Percentiles rank a stretch among this genome's conserved stretches.
phyloP scores from a whole-genome alignment of 2,329 filamentous ascomycete species.

The Cladosporium sp. region DNA sequence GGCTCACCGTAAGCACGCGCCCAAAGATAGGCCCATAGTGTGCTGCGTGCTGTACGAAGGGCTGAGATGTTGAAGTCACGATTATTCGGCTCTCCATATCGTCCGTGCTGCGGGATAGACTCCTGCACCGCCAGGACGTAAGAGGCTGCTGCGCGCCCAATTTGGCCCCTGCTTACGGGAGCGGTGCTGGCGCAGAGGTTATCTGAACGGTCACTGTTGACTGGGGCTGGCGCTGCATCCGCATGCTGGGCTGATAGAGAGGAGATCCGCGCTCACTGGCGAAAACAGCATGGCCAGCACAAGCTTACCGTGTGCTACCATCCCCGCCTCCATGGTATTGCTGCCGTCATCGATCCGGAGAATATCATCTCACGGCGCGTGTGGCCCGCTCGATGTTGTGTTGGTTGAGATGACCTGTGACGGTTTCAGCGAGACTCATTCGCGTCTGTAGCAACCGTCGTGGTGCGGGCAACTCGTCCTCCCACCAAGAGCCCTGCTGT shows the following conservation, averaged over 20 bases:
- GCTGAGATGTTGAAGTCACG: slow-evolving; percentile 19
- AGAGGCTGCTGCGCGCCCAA: slow-evolving; percentile 10
- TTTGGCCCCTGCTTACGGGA: slow-evolving; percentile 14
- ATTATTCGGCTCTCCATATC: slow-evolving; percentile 26
- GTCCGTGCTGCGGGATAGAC: slow-evolving; percentile 16
- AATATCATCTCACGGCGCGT: background rate
- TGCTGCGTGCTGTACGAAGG: slow-evolving; percentile 17
- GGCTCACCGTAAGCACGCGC: slow-evolving; percentile 12
- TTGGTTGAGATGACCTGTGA: slow-evolving; percentile 10
- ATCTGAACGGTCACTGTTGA: slow-evolving; percentile 2
- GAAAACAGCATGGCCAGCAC: slow-evolving; percentile 9
- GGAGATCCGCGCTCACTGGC: slow-evolving; percentile 4
- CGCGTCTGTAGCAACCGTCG: slow-evolving; percentile 7
- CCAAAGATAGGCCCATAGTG: slow-evolving; percentile 17
- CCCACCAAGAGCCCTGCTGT: background rate
- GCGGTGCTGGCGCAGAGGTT: slow-evolving; percentile 11
- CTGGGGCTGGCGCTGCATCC: background rate
- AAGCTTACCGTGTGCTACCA: background rate
- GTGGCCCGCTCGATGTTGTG: background rate
- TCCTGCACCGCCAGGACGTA: slow-evolving; percentile 10
- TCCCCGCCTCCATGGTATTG: slow-evolving; percentile 10
- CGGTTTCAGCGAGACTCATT: background rate
- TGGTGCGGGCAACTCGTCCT: background rate
- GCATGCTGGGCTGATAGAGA: slow-evolving; percentile 11
- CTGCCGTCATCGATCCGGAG: slow-evolving; percentile 12